phyloP scores from a whole-genome alignment of 2,329 filamentous ascomycete genomes.

The Penicillium sp. region DNA sequence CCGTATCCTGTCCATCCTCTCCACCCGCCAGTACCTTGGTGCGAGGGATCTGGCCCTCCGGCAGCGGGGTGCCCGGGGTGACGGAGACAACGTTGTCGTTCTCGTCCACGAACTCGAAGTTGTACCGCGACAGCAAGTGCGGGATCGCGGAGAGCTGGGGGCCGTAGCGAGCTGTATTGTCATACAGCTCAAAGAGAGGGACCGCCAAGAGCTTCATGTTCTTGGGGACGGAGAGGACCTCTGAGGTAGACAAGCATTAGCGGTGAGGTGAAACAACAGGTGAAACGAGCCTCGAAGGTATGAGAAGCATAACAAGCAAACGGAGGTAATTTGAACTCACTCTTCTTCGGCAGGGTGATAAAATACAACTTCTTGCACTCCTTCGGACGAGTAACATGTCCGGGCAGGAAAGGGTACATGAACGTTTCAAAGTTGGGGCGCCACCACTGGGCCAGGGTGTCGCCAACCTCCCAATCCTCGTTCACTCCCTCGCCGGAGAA shows the following conservation, averaged over 20 bases:
- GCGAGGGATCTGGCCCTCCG: constrained; percentile 60
- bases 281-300: not conserved
- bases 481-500: constrained; percentile 83
- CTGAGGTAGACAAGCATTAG: constrained; percentile 49
- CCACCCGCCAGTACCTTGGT: constrained; percentile 66
- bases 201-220: constrained; percentile 99
- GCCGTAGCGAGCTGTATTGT: constrained; percentile 92
- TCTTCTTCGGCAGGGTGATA: constrained; percentile 88
- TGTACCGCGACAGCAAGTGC: constrained; percentile 90
- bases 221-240: constrained; percentile 94
- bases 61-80: constrained; percentile 72
- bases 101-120: constrained; percentile 97
- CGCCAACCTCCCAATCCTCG: constrained; percentile 91
- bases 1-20: constrained; percentile 35
- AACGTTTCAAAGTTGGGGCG: constrained; percentile 98
- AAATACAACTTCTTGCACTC: constrained; percentile 99
- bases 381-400: constrained; percentile 93
- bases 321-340: constrained; percentile 55
- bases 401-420: constrained; percentile 98
- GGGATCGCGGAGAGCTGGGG: constrained; percentile 96
- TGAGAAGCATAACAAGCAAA: not conserved
- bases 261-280: not conserved
- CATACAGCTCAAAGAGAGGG: constrained; percentile 95
- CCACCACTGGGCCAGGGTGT: constrained; percentile 98
- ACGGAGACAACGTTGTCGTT: constrained; percentile 81